Conservation (phyloP, 208 protist species). For the Strigomonas culicis region DNA sequence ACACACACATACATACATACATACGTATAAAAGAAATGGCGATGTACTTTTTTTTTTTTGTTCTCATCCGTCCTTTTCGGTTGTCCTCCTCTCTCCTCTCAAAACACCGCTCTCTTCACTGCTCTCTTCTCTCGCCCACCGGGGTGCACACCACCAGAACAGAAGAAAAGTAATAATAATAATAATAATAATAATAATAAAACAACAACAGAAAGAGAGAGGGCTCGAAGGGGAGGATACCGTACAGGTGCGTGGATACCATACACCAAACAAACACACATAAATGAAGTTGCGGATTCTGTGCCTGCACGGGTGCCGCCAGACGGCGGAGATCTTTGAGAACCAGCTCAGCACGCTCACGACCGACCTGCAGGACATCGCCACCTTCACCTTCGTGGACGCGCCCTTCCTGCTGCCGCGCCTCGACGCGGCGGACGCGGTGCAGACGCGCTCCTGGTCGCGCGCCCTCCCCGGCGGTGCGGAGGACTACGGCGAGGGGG, state of each 20-base stretch:
- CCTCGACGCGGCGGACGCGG: conserved; percentile 35
- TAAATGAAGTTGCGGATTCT: conserved; percentile 42
- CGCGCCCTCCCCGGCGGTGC: not conserved
- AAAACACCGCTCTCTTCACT: too few relatives aligned
- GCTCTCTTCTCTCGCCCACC: too few relatives aligned
- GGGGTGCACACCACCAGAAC: too few relatives aligned
- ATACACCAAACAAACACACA: conserved; percentile 4
- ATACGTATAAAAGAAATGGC: not conserved
- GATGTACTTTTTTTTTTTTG: not conserved
- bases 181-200: too few relatives aligned
- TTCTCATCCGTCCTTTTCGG: too few relatives aligned
- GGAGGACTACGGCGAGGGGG: conserved; percentile 38
- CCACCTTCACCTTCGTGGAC: conserved; percentile 59
- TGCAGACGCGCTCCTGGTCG: conserved; percentile 64
- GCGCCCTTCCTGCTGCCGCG: conserved; percentile 49
- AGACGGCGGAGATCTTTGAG: conserved; percentile 82
- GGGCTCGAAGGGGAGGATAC: not conserved
- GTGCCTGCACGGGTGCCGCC: conserved; percentile 75
- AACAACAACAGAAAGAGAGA: too few relatives aligned
- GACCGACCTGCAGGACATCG: conserved; percentile 27
- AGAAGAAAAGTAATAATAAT: too few relatives aligned
- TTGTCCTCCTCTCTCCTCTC: too few relatives aligned
- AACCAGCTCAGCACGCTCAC: conserved; percentile 67
- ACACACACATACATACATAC: conserved; percentile 15
- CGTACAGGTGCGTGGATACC: not conserved